Evolutionary conservation across 148 eudicot genomes (phyloP).

Genomic region (Cornus florida): DNA sequence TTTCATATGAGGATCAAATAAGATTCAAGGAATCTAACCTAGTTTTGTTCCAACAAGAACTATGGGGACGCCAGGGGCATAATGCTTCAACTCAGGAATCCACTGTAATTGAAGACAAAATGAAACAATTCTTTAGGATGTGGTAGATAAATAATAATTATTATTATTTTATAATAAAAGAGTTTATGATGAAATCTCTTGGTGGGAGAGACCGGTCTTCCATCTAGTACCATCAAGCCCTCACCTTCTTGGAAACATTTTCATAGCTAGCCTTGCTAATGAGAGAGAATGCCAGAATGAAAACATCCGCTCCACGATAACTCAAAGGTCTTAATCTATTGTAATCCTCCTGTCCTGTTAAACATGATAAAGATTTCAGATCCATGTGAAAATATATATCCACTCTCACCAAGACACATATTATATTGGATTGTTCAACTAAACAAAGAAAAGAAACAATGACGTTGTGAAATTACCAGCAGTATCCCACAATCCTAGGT

Average conservation of each 20-base stretch:
- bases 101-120: conserved; percentile 46
- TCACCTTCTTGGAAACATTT: conserved; percentile 92
- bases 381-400: background rate
- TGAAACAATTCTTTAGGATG: background rate
- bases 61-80: conserved; percentile 98
- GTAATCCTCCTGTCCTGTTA: conserved; percentile 97
- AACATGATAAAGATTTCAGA: conserved; percentile 18
- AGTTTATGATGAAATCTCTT: background rate
- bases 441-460: background rate
- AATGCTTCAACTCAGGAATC: conserved; percentile 99
- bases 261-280: conserved; percentile 98
- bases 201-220: background rate
- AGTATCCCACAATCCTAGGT: conserved; percentile 97
- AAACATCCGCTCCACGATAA: conserved; percentile 99
- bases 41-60: conserved; percentile 97
- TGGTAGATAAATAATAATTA: background rate
- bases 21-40: conserved; percentile 52
- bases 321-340: conserved; percentile 98
- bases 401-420: background rate
- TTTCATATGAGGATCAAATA: background rate
- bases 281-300: conserved; percentile 90
- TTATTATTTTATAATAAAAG: no score
- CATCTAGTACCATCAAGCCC: background rate
- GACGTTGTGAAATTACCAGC: conserved; percentile 58
- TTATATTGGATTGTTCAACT: background rate